Base-by-base conservation (phyloP, 176 grass and related monocot species). In the Musa troglodytarum region DNA sequence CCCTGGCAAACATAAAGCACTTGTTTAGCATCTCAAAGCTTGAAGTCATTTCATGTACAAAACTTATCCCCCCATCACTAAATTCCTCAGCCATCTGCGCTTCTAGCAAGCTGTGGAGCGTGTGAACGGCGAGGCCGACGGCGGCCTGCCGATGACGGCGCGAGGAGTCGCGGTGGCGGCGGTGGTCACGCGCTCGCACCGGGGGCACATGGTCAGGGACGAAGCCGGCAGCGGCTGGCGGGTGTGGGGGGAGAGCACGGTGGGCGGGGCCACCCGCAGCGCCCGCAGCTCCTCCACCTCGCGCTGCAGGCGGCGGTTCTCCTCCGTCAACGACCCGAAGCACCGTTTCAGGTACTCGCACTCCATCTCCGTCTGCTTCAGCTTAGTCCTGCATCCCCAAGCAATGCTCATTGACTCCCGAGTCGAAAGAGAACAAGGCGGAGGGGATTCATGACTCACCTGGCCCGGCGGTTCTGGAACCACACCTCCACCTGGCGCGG, bases 361-460 rank as follows among this genome's bases (percentile, higher is more conserved):
- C 73, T 99, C 95, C 95, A 92, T 84, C 81, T 99, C 95, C 56
- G 90, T 99, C 78, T 99, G 91, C 88, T 99, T 99, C 68, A 99
- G 84, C 86, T 99, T 99, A 16, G 95, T 99, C 88, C 95, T 99
- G 88, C 67, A 77, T 52, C 54, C 1, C 83, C 59, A 73, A 65
- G 34, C 65, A 15, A 26, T 21, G 16, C 19, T 61, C 57, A 61
- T 61, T 8, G 21, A 4, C 43, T 70, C 1, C 34, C 25, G 43
- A 50, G 68, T 12, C 16, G n/a, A 11, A 51, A 20, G 1, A 69
- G 0, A 43, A 43, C 34, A 43, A 43, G 4, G 34, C 4, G 3
- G 34, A 5, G 34, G 34, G 4, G 34, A 5, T 0, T 43, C 34
- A 1, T 16, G 0, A n/a, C 43, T 70, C 81, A 99, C 95, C 95